Base-by-base conservation (phyloP, 805 yeast species). In the Kurtzmaniella fragi region DNA sequence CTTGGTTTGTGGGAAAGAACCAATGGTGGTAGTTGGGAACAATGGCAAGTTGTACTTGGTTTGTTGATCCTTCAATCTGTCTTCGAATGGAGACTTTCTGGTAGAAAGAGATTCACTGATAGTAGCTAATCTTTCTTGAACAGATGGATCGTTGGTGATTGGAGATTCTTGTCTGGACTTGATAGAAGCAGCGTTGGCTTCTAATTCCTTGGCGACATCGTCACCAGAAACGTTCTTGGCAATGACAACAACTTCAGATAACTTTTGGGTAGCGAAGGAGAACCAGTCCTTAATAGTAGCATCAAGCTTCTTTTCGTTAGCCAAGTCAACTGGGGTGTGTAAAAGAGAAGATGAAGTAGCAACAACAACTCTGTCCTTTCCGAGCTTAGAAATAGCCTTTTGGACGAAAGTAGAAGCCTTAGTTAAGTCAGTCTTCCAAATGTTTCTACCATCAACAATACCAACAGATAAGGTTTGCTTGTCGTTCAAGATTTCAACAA, bases 1-100 rank as follows among this genome's bases (percentile, higher is more conserved):
- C 79, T 89, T 88, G 70, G 99, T 93, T 80, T 93, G 99, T 59
- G 99, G 99, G 97, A 93, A 93, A 50, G 99, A 93, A 72, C 99
- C 99, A 70, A 93, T 93, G 60, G 99, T 93, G 68, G 99, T 93
- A 66, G 99, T 93, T 74, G 99, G 99, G 96, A 93, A 93, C 63
- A 86, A 75, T 56, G 99, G 99, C 69, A 93, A 78, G 78, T 93
- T 85, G 78, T 85, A 86, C 64, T 80, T 75, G 56, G 70, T 73
- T 76, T 86, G 78, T 78, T 93, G 99, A 57, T 81, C 90, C 55
- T 73, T 83, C 62, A 87, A 80, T 78, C 99, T 87, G 52, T 69
- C 75, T 56, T 84, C 80, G 82, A 93, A 93, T 47, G 93, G 82
- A 57, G 88, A 69, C 67, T 79, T 75, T 80, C 99, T 88, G 66